Evolutionary conservation across 768 basidiomycete genomes (phyloP), one percentile per base, ranked within the genome.

Genomic region (Lyophyllum shimeji): DNA sequence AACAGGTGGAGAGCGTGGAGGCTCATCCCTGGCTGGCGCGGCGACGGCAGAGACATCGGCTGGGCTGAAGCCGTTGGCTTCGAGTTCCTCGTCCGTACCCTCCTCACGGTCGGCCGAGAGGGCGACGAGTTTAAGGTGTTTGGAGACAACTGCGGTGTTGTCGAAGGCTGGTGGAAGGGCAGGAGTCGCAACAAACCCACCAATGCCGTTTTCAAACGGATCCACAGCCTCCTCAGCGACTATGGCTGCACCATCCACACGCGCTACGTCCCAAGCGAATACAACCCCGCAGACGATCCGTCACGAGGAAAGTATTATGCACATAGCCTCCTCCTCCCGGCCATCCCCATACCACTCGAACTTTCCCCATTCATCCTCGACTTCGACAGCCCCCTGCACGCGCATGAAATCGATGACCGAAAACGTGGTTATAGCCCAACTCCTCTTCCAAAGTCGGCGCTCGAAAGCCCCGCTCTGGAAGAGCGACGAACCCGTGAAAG

Each of bases 51-150:
- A 3, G 74, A 79, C 57, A 82, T 81, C 50, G 62, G 65, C 0
- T 82, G 79, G 78, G 78, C 78, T 0, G 75, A 82, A 53, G 74
- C 73, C 0, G 55, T 78, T 1, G 73, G 71, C 0, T 74, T 82
- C 50, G 65, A 75, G 31, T 56, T 78, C 15, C 69, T 79, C 23
- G 55, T 72, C 20, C 42, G 7, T 0, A 44, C 65, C 7, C 27
- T 73, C 43, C 20, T 63, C 9, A 13, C 8, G 29, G 7, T n/a
- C 7, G 17, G 44, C 21, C 13, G 3, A 3, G n/a, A 7, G n/a
- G 12, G 34, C 11, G 27, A 31, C 0, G 53, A 66, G 33, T 53
- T 69, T 61, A 60, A 59, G 25, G 53, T 73, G 12, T 70, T 63
- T 45, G 67, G 76, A 0, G 75, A 79, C 66, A 79, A 78, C 66